Base-by-base conservation (phyloP, 140 eudicot species). In the Ambrosia hybrid region DNA sequence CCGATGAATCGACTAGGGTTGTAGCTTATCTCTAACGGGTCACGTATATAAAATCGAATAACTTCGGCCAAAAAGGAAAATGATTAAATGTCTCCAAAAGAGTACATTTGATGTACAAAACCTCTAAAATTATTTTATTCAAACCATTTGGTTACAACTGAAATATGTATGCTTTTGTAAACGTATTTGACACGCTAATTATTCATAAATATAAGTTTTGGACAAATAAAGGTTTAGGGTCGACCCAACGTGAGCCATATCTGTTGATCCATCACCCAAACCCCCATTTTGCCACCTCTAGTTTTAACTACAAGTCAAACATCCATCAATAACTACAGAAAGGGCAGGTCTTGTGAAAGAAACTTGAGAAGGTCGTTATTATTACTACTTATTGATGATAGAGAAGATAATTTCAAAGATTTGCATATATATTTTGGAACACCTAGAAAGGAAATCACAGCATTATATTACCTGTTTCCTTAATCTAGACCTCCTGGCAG, bases 401-500 rank as follows among this genome's bases (percentile, higher is more conserved):
- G 34, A 30, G 34, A 30, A 30, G 34, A 30, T 41, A 41, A 41
- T 8, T 41, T 49, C 17, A 30, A 67, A 33, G 17, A 43, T 67
- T 9, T 17, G 34, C 34, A 13, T 33, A 46, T 17, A 17, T 45
- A 68, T 68, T 34, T 4, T 33, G 45, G 33, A 26, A 33, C 61
- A 69, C 10, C 38, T 34, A 16, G 0, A 53, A 34, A 10, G 67
- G 51, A 53, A 55, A 55, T 4, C 9, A 7, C 10, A 15, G 38
- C 38, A 55, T 17, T 3, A 41, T 57, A 9, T 67, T 70, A 90
- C 98, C 97, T 94, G 97, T 81, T 90, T 94, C 78, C 99, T 90
- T 78, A 94, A 80, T 73, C 97, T 74, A 56, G 97, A 91, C 78
- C 97, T 81, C 77, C 96, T 89, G 4, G 96, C 97, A 73, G 96